Percentiles rank a stretch among this genome's conserved stretches.
Evolutionary conservation across 805 yeast species (phyloP).

Genomic region (Myxozyma mucilagina): DNA sequence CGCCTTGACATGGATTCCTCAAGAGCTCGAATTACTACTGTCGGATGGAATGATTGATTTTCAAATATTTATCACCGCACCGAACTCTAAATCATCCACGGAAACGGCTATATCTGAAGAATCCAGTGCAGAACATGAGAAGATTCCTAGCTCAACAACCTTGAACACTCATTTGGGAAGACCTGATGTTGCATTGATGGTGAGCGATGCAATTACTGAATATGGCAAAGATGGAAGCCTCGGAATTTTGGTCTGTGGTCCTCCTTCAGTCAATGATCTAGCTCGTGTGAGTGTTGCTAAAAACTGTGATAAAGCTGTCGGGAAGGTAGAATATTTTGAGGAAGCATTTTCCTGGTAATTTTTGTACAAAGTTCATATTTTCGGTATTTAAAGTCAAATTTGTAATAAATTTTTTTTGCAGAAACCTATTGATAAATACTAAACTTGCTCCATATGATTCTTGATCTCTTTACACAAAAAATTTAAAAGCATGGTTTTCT

Average conservation of each 20-base stretch:
- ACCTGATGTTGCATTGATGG: neutral
- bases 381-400: too few species aligned
- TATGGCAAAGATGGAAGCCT: neutral
- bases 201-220: neutral
- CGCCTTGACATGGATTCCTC: conserved; percentile 5
- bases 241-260: conserved; percentile 53
- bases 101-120: too few species aligned
- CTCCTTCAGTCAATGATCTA: conserved; percentile 57
- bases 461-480: too few species aligned
- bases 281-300: conserved; percentile 51
- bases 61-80: neutral
- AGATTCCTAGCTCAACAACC: neutral
- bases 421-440: too few species aligned
- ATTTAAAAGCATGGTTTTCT: too few species aligned
- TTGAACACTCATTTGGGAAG: neutral
- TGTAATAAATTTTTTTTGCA: too few species aligned
- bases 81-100: too few species aligned
- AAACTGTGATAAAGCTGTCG: conserved; percentile 44
- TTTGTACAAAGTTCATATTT: too few species aligned
- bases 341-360: conserved; percentile 72
- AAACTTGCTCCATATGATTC: too few species aligned
- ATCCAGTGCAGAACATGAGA: neutral
- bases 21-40: conserved; percentile 2
- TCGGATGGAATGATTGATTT: conserved; percentile 3
- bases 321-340: conserved; percentile 69